Evolutionary conservation across 1,284 basidiomycete genomes (phyloP), one percentile per base, ranked within the genome.

Genomic region (Meira nashicola): DNA sequence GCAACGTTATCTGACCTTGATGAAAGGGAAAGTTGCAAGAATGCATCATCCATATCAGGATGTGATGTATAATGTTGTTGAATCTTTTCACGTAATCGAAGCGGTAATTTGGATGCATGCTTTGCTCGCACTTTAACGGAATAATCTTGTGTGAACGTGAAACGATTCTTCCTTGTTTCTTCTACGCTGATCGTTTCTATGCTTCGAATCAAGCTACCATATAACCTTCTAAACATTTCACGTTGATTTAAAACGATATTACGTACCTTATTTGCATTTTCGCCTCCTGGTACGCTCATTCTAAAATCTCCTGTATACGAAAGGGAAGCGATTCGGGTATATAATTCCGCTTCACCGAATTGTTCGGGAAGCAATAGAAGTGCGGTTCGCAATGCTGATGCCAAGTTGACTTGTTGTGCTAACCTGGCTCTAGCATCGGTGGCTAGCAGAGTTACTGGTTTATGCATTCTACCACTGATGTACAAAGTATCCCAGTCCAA

Each of bases 401-500:
- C 85, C 51, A 94, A 84, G 81, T 99, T 98, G 73, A 92, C 89
- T 75, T 93, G 89, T 74, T 94, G 89, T 1, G 93, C 91, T 41
- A 92, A 82, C 48, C 88, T 85, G n/a, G 97, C 89, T 39, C 89
- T 86, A 0, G 90, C 86, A 76, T 93, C 89, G 85, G 86, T 67
- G 15, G 43, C 39, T 25, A 65, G 48, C 10, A 59, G n/a, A 4
- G 70, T 68, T 1, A 74, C 70, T 0, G 95, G 94, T 79, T 99
- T 99, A 81, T 98, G 94, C 86, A 98, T 92, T 21, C 94, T 84
- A 0, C 94, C 95, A 1, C 91, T 89, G 48, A 96, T 86, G 79
- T 99, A 99, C 8, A 98, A 84, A 17, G 90, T 87, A 47, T 87
- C 85, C 94, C 95, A 99, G 72, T 91, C 89, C 44, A 93, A 83